Conservation (phyloP, 176 grass and related monocot genomes). For the Carex littledalei region DNA sequence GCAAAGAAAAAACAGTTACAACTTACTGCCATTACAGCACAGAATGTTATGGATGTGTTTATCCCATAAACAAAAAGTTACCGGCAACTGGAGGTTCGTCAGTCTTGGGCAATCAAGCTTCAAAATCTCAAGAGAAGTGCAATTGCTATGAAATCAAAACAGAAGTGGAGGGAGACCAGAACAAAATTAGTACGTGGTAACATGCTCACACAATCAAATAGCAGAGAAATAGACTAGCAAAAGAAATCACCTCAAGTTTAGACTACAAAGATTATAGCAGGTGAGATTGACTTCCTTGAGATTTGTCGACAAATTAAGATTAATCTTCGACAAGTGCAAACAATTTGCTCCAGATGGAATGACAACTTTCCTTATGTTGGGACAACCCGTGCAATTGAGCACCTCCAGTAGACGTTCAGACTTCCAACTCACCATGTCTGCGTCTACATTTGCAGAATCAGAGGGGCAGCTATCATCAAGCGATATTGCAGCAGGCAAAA, state of each 20-base stretch:
- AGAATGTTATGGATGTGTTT: background rate
- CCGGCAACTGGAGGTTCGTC: conserved; percentile 73
- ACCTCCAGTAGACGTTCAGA: conserved; percentile 60
- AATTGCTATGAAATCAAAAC: conserved; percentile 56
- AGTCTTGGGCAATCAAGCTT: conserved; percentile 93
- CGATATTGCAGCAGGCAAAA: conserved; percentile 39
- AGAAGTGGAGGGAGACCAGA: background rate
- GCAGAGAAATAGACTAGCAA: conserved; percentile 3
- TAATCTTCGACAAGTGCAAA: conserved; percentile 73
- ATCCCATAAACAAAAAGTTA: conserved; percentile 10
- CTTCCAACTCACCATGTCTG: conserved; percentile 23
- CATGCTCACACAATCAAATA: background rate
- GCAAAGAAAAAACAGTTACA: background rate
- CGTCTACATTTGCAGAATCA: conserved; percentile 25
- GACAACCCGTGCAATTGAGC: conserved; percentile 90
- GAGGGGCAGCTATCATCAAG: conserved; percentile 31
- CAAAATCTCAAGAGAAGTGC: conserved; percentile 76
- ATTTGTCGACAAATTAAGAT: conserved; percentile 85
- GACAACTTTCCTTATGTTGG: conserved; percentile 81
- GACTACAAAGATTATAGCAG: conserved; percentile 59
- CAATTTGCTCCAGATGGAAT: conserved; percentile 64
- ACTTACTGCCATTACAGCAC: background rate
- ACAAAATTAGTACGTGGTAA: background rate
- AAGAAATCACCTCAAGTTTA: conserved; percentile 73
- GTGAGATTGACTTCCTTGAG: conserved; percentile 88